Evolutionary conservation across 2,329 filamentous ascomycete genomes (phyloP), one percentile per base, ranked within the genome.

Genomic region (Conoideocrella luteorostrata): DNA sequence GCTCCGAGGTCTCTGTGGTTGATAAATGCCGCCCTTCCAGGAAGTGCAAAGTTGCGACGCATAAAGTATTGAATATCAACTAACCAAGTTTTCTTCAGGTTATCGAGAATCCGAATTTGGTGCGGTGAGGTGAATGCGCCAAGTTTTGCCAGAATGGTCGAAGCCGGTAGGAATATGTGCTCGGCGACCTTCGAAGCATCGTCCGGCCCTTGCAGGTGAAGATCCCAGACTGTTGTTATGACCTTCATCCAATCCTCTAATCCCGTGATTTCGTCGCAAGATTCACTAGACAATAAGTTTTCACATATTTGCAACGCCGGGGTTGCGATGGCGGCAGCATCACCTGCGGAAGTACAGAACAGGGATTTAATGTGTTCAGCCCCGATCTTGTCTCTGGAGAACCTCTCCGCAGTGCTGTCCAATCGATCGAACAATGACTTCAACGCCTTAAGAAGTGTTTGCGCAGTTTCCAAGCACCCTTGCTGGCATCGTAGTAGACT

Each of bases 361-460:
- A 80, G 63, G 4, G 76, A 75, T 50, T 72, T 74, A 52, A 80
- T 69, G 48, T 80, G 76, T 53, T 80, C 75, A 2, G 72, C 72
- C 13, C 77, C 77, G 52, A 78, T 76, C 41, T 59, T 67, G 51
- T 70, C 65, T 47, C 68, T 68, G 11, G 67, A 63, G 9, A 64
- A 63, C 20, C 58, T 56, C 3, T 51, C 55, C 4, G 56, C 51
- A 7, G 56, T 56, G 12, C 58, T 55, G 24, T 68, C 63, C 5
- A 75, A 63, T 17, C 73, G 70, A 2, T 58, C 56, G n/a, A 80
- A 49, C 4, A 81, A 63, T 6, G 61, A 61, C 10, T 58, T 61
- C 1, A 80, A 51, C 2, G 75, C 66, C 7, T 55, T 56, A 18
- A 80, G 74, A 0, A 80, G 44, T 4, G 69, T 64, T n/a, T 69